Evolutionary conservation across 1,284 basidiomycete species (phyloP).

Genomic region (Schizophyllum amplum): DNA sequence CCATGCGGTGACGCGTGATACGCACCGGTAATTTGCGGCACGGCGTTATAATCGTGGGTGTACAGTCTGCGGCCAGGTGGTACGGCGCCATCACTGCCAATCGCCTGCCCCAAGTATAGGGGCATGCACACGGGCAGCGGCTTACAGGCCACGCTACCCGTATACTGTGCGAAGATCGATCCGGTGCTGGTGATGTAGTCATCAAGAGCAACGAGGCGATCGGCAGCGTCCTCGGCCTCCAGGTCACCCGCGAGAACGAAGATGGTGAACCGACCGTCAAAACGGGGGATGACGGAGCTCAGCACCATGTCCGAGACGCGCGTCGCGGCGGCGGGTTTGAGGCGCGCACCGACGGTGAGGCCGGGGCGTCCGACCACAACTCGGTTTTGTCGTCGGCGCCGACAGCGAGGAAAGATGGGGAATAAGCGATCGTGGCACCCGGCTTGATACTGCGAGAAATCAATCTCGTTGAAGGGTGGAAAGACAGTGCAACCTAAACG

Average conservation of each 20-base stretch:
- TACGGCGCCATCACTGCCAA: not conserved
- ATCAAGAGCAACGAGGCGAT: not conserved
- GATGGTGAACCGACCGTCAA: constrained; percentile 1
- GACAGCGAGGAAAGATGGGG: not conserved
- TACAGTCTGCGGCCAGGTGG: not conserved
- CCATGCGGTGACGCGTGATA: not conserved
- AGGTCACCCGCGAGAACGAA: constrained; percentile 1
- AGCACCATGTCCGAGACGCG: not conserved
- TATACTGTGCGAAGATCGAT: not conserved
- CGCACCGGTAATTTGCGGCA: constrained; percentile 9
- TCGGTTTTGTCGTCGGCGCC: not conserved
- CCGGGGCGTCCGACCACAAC: not conserved
- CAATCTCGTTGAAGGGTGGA: too few species aligned
- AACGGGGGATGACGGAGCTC: not conserved
- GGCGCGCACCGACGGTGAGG: not conserved
- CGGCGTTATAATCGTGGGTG: constrained; percentile 10
- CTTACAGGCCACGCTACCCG: not conserved
- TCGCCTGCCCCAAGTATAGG: not conserved
- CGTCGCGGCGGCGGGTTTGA: not conserved
- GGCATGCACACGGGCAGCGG: not conserved
- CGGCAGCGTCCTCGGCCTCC: not conserved
- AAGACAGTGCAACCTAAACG: too few species aligned
- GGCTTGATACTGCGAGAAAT: not conserved
- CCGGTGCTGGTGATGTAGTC: not conserved
- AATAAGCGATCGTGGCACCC: not conserved